Evolutionary conservation across 306 rosid species (phyloP), one percentile per base, ranked within the genome.

Genomic region (Acacia crassicarpa): DNA sequence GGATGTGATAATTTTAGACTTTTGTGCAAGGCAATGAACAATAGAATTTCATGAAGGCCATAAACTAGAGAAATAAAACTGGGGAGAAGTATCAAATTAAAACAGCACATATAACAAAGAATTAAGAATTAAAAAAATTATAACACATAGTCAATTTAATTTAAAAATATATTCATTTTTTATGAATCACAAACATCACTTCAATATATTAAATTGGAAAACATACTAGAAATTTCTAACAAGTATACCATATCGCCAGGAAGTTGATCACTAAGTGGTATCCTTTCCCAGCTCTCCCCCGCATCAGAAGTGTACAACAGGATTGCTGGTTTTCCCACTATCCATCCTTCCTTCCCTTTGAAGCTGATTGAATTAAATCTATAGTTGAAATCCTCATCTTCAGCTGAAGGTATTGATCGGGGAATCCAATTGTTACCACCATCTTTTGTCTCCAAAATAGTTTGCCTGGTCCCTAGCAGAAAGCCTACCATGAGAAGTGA

Each of bases 311-410:
- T 95, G 87, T 92, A 86, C 88, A 95, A 79, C 13, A 95, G 89
- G 81, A 95, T 93, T 25, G 97, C 89, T 74, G 99, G 99, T 27
- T 95, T 93, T 12, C 99, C 99, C 14, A 95, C 95, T 35, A 95
- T 95, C 97, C 99, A 95, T 5, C 99, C 98, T 81, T 95, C 99
- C 75, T 89, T 92, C 77, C 99, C 99, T 83, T 87, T 86, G 84
- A 95, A 95, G 90, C 97, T 95, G 67, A 95, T 93, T 45, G 97
- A 70, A 82, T 95, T 95, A 82, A 95, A 95, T 67, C 99, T 89
- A 78, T 93, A 95, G 85, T 95, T 95, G 58, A 95, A 95, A 80
- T 95, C 99, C 79, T 95, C 99, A 6, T 95, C 99, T 83, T 95
- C 99, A 2, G 99, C 99, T 5, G 99, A 95, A 23, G 98, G 87